Base-by-base conservation (phyloP, 75 land plant genomes). In the Cryptomeria japonica region DNA sequence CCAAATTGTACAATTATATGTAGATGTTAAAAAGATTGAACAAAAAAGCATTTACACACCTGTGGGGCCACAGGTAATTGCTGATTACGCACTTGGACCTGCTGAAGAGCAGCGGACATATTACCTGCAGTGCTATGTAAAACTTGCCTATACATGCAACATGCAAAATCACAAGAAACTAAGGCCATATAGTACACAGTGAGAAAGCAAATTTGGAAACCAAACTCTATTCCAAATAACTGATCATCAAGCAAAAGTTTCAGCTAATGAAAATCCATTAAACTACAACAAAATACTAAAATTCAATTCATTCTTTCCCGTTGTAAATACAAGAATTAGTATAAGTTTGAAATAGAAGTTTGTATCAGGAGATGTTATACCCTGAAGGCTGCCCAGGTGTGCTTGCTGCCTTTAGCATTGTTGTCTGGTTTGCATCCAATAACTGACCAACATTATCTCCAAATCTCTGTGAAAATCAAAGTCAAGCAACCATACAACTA, bases 41-140 rank as follows among this genome's bases (percentile, higher is more conserved):
- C 84, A 46, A 82, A 44, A n/a, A 44, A 31, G 49, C 53, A 28
- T 46, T 25, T 86, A n/a, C 68, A 31, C 90, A 97, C 99, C 93
- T 94, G 97, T 85, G 96, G 88, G 46, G 93, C 73, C 42, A 93
- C 97, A 61, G 99, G 94, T 61, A 96, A 87, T 88, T 96, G 95
- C 88, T 92, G 98, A 46, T 88, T 94, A 15, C 99, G 94, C 61
- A 89, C 87, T 86, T 94, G 99, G 73, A 94, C 95, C 91, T 96
- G 98, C 70, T 93, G 95, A 72, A 96, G 92, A 87, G 96, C 92
- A 34, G 92, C 94, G 0, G 95, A 83, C 87, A 94, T 91, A 73
- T 93, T 92, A 85, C 96, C 95, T 88, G 94, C 92, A 86, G 94
- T 83, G 83, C 92, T 93, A 91, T 93, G 96, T 86, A 98, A 88